Evolutionary conservation across 257 asterid species (phyloP).

Genomic region (Echium plantagineum): DNA sequence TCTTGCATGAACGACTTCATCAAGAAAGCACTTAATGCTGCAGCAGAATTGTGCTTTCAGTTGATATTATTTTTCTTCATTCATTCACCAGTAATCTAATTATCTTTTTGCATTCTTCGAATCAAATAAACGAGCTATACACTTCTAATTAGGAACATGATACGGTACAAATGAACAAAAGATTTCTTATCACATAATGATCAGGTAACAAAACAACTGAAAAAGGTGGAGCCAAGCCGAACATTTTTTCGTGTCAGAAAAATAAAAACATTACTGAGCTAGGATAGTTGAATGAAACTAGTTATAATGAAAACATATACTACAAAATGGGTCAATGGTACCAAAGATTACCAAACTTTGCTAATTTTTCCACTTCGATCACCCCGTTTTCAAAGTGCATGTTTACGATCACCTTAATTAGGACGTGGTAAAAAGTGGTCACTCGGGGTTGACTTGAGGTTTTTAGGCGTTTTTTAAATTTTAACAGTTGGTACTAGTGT

Average conservation of each 20-base stretch:
- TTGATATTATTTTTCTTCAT: neutral
- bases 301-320: neutral
- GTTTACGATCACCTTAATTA: too few species aligned
- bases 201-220: neutral
- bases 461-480: too few species aligned
- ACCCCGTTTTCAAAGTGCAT: too few species aligned
- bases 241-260: neutral
- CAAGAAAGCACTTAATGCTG: neutral
- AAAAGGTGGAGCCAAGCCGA: neutral
- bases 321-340: too few species aligned
- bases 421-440: too few species aligned
- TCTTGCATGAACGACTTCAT: neutral
- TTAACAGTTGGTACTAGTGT: too few species aligned
- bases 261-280: too few species aligned
- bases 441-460: too few species aligned
- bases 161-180: too few species aligned
- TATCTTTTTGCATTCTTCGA: neutral
- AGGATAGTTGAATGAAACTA: neutral
- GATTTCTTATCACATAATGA: neutral
- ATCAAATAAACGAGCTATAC: neutral
- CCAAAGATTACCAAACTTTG: too few species aligned
- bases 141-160: neutral
- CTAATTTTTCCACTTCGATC: too few species aligned
- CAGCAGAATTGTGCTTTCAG: neutral
- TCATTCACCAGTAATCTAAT: neutral